Evolutionary conservation across 352 stramenopile species (phyloP).

Genomic region (Globisporangium rhizosaccharum): DNA sequence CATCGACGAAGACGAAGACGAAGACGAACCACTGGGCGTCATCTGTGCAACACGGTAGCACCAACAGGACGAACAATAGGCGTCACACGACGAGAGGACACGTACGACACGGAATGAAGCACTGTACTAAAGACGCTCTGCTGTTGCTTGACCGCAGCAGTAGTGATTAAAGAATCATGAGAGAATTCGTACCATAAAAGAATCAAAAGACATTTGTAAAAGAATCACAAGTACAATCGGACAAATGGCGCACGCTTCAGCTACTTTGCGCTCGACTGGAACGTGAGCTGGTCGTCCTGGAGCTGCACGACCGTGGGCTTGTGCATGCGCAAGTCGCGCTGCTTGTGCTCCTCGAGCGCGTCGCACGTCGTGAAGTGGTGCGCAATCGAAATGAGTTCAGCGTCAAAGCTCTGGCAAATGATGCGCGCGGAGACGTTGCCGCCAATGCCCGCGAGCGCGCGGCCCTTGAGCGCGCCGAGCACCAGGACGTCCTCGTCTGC

Average conservation of each 20-base stretch:
- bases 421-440: conserved; percentile 66
- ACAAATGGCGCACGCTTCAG: background rate
- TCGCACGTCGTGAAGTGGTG: conserved; percentile 90
- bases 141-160: no score
- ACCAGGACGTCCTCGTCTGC: conserved; percentile 84
- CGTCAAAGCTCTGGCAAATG: conserved; percentile 79
- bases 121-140: background rate
- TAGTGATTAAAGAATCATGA: background rate
- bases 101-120: no score
- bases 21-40: background rate
- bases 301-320: conserved; percentile 57
- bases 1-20: conserved; percentile 7
- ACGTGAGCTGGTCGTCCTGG: conserved; percentile 52
- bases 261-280: conserved; percentile 36
- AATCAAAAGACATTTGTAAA: background rate
- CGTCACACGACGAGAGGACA: no score
- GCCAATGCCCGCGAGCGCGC: conserved; percentile 79
- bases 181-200: background rate
- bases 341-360: conserved; percentile 38
- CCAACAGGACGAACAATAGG: background rate
- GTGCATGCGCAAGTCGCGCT: conserved; percentile 32
- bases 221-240: background rate
- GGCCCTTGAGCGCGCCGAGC: conserved; percentile 76
- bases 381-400: conserved; percentile 86
- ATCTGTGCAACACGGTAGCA: no score